phyloP scores from a whole-genome alignment of 192 early-diverging fungal species.

The Backusella tarrabulga region DNA sequence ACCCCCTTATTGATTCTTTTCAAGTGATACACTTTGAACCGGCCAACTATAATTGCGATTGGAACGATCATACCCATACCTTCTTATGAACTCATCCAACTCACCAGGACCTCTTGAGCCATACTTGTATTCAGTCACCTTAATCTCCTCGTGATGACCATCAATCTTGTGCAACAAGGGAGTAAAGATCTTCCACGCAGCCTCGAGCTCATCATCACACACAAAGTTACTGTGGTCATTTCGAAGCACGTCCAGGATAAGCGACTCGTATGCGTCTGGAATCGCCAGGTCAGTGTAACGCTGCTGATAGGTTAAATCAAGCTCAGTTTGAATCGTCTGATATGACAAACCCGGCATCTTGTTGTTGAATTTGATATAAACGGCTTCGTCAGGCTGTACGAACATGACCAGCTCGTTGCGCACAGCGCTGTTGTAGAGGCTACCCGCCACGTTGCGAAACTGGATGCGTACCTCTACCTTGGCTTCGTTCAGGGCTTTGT shows the following conservation, averaged over 20 bases:
- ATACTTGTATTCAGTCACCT: conserved; percentile 71
- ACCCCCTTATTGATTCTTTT: not conserved
- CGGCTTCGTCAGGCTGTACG: conserved; percentile 91
- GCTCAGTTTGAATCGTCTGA: conserved; percentile 83
- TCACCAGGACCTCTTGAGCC: conserved; percentile 82
- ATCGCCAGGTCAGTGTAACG: conserved; percentile 87
- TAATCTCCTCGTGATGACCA: conserved; percentile 31
- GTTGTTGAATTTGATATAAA: conserved; percentile 97
- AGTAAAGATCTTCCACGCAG: conserved; percentile 98
- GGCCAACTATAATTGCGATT: conserved; percentile 3
- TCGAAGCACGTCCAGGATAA: conserved; percentile 88
- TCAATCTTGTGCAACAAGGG: conserved; percentile 92
- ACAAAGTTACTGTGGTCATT: conserved; percentile 97
- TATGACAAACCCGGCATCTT: conserved; percentile 89
- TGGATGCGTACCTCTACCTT: conserved; percentile 97
- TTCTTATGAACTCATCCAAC: conserved; percentile 71
- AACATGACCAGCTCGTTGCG: conserved; percentile 96
- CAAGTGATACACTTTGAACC: not conserved
- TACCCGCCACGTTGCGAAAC: conserved; percentile 88
- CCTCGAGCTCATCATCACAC: conserved; percentile 89
- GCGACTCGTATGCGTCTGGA: conserved; percentile 96
- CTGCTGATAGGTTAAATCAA: conserved; percentile 89
- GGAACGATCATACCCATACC: conserved; percentile 36
- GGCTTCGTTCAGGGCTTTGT: conserved; percentile 88
- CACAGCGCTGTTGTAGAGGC: conserved; percentile 69